phyloP scores from a whole-genome alignment of 768 basidiomycete genomes.

The Astraeus odoratus region DNA sequence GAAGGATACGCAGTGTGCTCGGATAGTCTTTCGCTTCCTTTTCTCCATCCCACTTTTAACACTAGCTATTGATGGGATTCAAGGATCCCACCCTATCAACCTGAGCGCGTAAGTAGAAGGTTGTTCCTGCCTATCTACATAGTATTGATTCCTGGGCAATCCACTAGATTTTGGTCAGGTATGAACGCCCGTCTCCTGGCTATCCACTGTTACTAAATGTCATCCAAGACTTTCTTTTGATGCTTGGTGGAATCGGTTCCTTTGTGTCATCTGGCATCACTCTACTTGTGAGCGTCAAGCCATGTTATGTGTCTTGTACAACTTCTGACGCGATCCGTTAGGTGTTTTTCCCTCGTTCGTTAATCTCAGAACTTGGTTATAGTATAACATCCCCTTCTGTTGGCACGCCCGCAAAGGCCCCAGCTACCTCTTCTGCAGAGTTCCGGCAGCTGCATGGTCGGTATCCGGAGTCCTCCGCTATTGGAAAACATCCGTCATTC shows the following conservation, averaged over 20 bases:
- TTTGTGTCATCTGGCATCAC: slow-evolving; percentile 79
- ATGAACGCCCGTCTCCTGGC: slow-evolving; percentile 13
- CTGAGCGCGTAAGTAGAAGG: slow-evolving; percentile 43
- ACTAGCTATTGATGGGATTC: slow-evolving; percentile 59
- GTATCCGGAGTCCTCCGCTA: slow-evolving; percentile 9
- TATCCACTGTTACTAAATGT: not conserved
- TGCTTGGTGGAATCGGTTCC: slow-evolving; percentile 67
- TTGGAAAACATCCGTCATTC: slow-evolving; percentile 22
- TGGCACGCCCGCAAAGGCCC: slow-evolving; percentile 22
- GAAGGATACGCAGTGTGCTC: slow-evolving; percentile 41
- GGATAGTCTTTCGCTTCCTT: slow-evolving; percentile 70
- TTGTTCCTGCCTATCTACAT: not conserved
- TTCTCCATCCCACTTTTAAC: slow-evolving; percentile 65
- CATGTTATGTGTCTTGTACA: not conserved
- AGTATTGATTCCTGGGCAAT: slow-evolving; percentile 1
- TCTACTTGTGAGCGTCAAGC: slow-evolving; percentile 47
- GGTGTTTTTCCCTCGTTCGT: slow-evolving; percentile 77
- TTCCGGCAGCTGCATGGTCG: slow-evolving; percentile 8
- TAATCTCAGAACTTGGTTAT: slow-evolving; percentile 59
- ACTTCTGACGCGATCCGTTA: slow-evolving; percentile 16
- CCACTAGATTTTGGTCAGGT: slow-evolving; percentile 55
- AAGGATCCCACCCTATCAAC: slow-evolving; percentile 43
- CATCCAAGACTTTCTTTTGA: slow-evolving; percentile 56
- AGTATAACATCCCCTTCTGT: slow-evolving; percentile 27
- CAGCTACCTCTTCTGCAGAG: slow-evolving; percentile 19